These are phyloP conservation scores for Ganoderma leucocontextum DNA, from an alignment of 1,284 basidiomycete genomes.

Conservation along the genomic window DNA sequence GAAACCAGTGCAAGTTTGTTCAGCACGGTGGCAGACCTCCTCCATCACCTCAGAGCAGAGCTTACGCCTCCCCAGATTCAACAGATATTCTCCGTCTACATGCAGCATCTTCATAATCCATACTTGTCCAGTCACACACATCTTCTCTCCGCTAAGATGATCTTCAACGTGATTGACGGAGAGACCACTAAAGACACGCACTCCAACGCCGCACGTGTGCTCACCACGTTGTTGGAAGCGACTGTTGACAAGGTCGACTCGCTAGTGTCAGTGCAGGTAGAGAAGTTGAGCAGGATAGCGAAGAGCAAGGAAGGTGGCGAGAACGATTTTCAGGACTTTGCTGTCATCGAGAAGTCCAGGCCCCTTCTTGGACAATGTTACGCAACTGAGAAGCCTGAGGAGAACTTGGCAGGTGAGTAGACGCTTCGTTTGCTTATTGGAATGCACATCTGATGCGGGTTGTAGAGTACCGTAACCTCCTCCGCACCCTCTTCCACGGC, in stretches of 20 bases:
- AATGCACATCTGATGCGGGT: constrained; percentile 7
- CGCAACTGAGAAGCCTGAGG: constrained; percentile 81
- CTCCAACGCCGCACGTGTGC: constrained; percentile 70
- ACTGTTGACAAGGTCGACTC: constrained; percentile 90
- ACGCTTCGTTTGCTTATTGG: neutral
- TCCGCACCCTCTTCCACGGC: constrained; percentile 91
- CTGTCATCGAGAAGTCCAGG: constrained; percentile 80
- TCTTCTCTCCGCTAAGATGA: constrained; percentile 93
- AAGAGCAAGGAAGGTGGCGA: constrained; percentile 55
- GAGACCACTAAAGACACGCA: constrained; percentile 80
- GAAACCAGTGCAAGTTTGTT: constrained; percentile 78
- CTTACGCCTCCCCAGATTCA: constrained; percentile 83
- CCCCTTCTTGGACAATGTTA: constrained; percentile 80
- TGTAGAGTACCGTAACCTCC: constrained; percentile 85
- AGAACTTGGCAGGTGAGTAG: constrained; percentile 70
- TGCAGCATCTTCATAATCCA: constrained; percentile 91
- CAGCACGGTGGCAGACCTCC: constrained; percentile 91
- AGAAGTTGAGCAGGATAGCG: constrained; percentile 58
- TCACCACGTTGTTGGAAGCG: constrained; percentile 84
- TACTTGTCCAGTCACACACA: constrained; percentile 86
- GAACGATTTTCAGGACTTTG: constrained; percentile 52
- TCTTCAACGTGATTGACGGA: constrained; percentile 90
- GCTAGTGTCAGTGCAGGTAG: constrained; percentile 74
- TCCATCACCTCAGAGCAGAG: constrained; percentile 91
- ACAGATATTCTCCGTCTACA: constrained; percentile 87